Evolutionary conservation across 371 early-diverging fungal genomes (phyloP), one percentile per base, ranked within the genome.

Genomic region (Syncephalis plumigaleata): DNA sequence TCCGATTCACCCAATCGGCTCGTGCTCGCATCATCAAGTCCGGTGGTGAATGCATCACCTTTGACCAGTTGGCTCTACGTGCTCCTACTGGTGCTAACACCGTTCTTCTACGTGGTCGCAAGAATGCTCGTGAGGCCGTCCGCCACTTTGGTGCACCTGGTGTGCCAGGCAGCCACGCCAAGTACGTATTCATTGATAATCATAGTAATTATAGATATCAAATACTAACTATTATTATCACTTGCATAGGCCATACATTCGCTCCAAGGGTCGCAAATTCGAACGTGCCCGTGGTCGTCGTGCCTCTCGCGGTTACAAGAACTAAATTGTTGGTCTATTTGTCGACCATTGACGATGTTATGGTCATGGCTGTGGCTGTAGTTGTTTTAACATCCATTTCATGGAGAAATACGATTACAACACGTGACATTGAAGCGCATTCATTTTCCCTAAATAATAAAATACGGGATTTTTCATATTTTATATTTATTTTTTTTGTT

Each of bases 261-360:
- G 88, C 62, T 84, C 87, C 72, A 94, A 95, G 88, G 98, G 98
- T 54, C 86, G 98, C 77, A 98, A 98, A 86, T 94, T 93, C 73
- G 96, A 96, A 73, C 71, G 76, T 51, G 96, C 96, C 64, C 93
- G 98, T 89, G 96, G 96, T 80, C 87, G 93, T 68, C 85, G 98
- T 79, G 80, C 85, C 60, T 80, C 81, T 67, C 86, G 89, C 64
- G 91, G 91, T 63, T 91, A 80, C 85, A 87, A 87, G 79, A 77
- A 68, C 56, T 84, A 80, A 77, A 68, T 13, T 11, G 31, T 31
- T 31, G 31, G 31, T 11, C 11, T 31, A 7, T 4, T 31, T 11
- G 31, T 7, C 31, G 11, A 31, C 11, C 11, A 11, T 7, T 11
- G 31, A 31, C 31, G 31, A 7, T 31, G 11, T 31, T 31, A 11